Conservation (phyloP, 1,139 yeast genomes). For the Yamadazyma dendronema region DNA sequence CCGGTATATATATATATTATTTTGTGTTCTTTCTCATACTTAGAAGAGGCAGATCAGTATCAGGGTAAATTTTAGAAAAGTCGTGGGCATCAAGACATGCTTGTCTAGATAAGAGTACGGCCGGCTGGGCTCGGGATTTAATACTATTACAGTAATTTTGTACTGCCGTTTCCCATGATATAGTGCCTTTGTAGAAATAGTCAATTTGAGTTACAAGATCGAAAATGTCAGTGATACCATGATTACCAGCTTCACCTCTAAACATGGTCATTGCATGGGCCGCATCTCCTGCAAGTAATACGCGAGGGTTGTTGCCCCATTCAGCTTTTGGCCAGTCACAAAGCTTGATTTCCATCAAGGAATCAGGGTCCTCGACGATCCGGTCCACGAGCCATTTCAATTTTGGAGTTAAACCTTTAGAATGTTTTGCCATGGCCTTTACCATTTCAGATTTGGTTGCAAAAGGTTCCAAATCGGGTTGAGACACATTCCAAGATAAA, state of each 20-base stretch:
- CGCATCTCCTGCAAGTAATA: constrained; percentile 15
- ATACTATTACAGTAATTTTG: constrained; percentile 12
- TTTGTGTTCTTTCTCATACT: constrained; percentile 18
- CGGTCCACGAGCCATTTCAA: constrained; percentile 17
- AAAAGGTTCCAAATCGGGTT: constrained; percentile 14
- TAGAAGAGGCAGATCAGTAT: constrained; percentile 18
- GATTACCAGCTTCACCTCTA: constrained; percentile 23
- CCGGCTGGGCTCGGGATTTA: constrained; percentile 17
- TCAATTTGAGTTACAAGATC: constrained; percentile 15
- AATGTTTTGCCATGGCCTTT: constrained; percentile 16
- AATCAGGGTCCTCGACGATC: constrained; percentile 14
- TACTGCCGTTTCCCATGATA: constrained; percentile 15
- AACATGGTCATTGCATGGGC: constrained; percentile 24
- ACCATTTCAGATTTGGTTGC: constrained; percentile 16
- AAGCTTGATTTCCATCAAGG: constrained; percentile 16
- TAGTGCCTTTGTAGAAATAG: constrained; percentile 4
- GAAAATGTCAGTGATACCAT: constrained; percentile 20
- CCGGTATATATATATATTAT: constrained; percentile 1
- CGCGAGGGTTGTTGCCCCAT: constrained; percentile 9
- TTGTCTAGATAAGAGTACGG: constrained; percentile 19
- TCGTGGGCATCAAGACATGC: constrained; percentile 24
- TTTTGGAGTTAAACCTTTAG: constrained; percentile 16
- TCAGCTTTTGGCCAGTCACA: constrained; percentile 20
- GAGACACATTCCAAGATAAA: constrained; percentile 18
- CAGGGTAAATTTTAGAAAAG: constrained; percentile 14